Evolutionary conservation across 768 basidiomycete genomes (phyloP), one percentile per base, ranked within the genome.

Genomic region (Lepiota subincarnata): DNA sequence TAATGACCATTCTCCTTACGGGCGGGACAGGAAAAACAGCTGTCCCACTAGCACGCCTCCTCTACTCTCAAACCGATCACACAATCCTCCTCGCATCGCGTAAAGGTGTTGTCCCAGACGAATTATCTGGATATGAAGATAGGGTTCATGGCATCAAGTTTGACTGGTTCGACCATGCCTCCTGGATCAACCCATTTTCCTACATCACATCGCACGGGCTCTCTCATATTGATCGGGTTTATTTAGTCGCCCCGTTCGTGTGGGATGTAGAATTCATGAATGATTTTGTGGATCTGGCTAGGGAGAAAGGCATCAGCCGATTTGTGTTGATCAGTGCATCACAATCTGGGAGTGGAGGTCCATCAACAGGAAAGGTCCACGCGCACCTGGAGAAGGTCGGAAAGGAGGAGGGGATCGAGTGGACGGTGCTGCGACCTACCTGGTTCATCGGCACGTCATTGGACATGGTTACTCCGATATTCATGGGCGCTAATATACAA

Each of bases 151-250:
- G 69, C 63, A 66, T 68, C 31, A 59, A 52, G 26, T 72, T 74
- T 41, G 67, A 75, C 50, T 74, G 73, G 73, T 57, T 60, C 31
- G 67, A 76, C 47, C 47, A 62, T 46, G 56, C 39, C 52, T 66
- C 55, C 10, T 57, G 56, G 47, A 44, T 44, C 26, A 46, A 42
- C 16, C 52, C 51, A 13, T 61, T 61, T 38, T 41, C 20, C 22
- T 31, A 53, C 5, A 36, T 24, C 1, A 18, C 24, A 11, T 28
- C 14, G 6, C 7, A 44, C 12, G 13, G 11, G 3, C 24, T 52
- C 11, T 16, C 50, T 14, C 10, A 19, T 18, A 68, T 70, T 53
- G 7, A 31, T 31, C 31, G 31, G 31, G 5, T 24, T 24, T 24
- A 24, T 24, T 54, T 75, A 18, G 56, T 71, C 45, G 66, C 65